phyloP scores from a whole-genome alignment of 2,329 filamentous ascomycete species.

The Cytospora chrysosperma region DNA sequence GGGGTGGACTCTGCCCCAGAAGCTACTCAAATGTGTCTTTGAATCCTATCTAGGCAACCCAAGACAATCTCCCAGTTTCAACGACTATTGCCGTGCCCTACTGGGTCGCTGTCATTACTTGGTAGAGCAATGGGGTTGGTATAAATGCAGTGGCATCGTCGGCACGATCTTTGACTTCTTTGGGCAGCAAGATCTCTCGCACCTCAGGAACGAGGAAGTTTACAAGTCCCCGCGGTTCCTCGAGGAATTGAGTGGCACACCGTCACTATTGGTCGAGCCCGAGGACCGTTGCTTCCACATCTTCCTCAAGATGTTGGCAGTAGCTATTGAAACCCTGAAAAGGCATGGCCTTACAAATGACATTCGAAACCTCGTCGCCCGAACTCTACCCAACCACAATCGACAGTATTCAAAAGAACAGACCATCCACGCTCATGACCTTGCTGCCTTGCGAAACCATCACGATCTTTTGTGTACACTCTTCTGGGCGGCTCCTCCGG shows the following conservation, averaged over 20 bases:
- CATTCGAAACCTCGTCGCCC: conserved; percentile 59
- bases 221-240: conserved; percentile 61
- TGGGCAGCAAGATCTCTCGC: conserved; percentile 58
- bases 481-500: conserved; percentile 61
- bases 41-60: conserved; percentile 55
- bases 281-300: conserved; percentile 66
- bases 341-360: conserved; percentile 52
- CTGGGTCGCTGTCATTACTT: conserved; percentile 62
- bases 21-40: conserved; percentile 56
- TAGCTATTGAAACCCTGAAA: conserved; percentile 54
- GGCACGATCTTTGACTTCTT: conserved; percentile 68
- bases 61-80: conserved; percentile 60
- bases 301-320: conserved; percentile 62
- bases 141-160: conserved; percentile 54
- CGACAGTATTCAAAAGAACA: conserved; percentile 64
- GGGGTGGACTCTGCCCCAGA: conserved; percentile 61
- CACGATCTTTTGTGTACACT: conserved; percentile 67
- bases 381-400: conserved; percentile 65
- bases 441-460: conserved; percentile 65
- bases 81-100: conserved; percentile 61
- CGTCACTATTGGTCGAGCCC: conserved; percentile 49
- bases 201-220: conserved; percentile 64
- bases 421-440: conserved; percentile 56
- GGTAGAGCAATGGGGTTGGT: conserved; percentile 66
- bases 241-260: conserved; percentile 49